These are phyloP conservation scores for Xylariaceae sp. DNA, from an alignment of 2,329 filamentous ascomycete genomes.

Conservation along the genomic window DNA sequence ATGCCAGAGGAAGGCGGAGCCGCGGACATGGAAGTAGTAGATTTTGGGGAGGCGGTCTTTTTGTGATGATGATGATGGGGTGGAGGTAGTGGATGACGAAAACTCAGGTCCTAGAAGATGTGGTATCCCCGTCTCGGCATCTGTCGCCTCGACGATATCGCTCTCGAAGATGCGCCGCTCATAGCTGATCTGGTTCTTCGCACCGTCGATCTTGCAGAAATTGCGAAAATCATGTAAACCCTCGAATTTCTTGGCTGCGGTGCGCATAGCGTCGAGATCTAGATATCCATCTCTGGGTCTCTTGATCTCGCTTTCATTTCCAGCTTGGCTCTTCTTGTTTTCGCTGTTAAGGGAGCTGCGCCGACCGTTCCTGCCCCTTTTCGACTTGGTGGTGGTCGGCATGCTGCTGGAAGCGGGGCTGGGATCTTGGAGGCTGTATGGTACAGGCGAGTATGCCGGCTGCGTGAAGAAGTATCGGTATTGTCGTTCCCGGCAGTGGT, in stretches of 20 bases:
- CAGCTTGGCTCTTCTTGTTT: no score
- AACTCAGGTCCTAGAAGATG: conserved; percentile 50
- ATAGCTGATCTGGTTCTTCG: conserved; percentile 86
- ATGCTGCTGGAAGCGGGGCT: conserved; percentile 18
- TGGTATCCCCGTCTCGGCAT: conserved; percentile 49
- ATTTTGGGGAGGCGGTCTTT: conserved; percentile 53
- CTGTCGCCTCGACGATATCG: conserved; percentile 67
- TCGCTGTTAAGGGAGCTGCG: no score
- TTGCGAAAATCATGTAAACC: conserved; percentile 94
- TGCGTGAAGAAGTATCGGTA: conserved; percentile 99
- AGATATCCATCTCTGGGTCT: conserved; percentile 67
- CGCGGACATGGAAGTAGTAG: conserved; percentile 84
- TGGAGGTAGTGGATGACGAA: conserved; percentile 12
- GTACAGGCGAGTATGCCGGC: conserved; percentile 72
- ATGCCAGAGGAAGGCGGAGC: conserved; percentile 95
- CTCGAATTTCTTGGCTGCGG: conserved; percentile 74
- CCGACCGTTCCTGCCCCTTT: no score
- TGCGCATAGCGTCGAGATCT: conserved; percentile 80
- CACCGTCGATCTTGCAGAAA: conserved; percentile 88
- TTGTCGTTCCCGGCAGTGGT: conserved; percentile 84
- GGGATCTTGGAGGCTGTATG: conserved; percentile 49
- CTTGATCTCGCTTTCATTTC: no score
- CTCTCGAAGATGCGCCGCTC: conserved; percentile 73
- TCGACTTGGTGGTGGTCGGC: no score
- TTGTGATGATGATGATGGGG: conserved; percentile 1